Percentiles rank a stretch among this genome's conserved stretches.
Conservation (phyloP, 2,329 filamentous ascomycete genomes). For the Hymenoscyphus scutula region DNA sequence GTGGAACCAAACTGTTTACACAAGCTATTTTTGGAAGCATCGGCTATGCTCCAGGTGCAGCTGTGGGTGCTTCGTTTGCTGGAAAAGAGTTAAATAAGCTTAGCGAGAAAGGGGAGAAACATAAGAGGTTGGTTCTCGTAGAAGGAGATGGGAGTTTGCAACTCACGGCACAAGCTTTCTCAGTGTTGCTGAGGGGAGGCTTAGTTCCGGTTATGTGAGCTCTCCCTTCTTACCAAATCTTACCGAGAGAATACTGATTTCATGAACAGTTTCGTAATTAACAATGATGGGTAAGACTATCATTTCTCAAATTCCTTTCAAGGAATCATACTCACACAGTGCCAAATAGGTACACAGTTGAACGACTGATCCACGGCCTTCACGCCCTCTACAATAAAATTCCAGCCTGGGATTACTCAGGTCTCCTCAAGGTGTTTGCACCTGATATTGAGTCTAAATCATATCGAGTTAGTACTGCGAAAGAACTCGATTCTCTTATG, state of each 20-base stretch:
- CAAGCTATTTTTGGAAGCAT: conserved; percentile 59
- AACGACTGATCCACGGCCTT: conserved; percentile 54
- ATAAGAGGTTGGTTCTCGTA: conserved; percentile 49
- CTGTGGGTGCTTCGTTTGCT: conserved; percentile 54
- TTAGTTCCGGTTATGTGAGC: conserved; percentile 40
- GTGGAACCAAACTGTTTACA: conserved; percentile 38
- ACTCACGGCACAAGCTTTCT: conserved; percentile 63
- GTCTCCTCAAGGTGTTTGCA: conserved; percentile 37
- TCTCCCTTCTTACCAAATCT: neutral
- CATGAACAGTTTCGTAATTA: conserved; percentile 66
- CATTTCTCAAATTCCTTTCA: neutral
- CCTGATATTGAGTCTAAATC: conserved; percentile 56
- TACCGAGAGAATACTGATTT: neutral
- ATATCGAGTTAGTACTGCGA: conserved; percentile 66
- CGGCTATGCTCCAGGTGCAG: conserved; percentile 57
- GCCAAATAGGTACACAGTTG: conserved; percentile 58
- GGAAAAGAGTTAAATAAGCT: conserved; percentile 23
- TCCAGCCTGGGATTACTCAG: conserved; percentile 46
- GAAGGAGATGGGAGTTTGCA: conserved; percentile 64
- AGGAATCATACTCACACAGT: conserved; percentile 45
- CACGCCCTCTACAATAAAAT: conserved; percentile 53
- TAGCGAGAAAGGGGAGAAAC: neutral
- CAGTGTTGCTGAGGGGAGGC: conserved; percentile 56
- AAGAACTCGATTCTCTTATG: conserved; percentile 65
- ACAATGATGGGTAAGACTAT: conserved; percentile 63